Base-by-base conservation (phyloP, 2,329 filamentous ascomycete genomes). In the Alternaria gaisen region DNA sequence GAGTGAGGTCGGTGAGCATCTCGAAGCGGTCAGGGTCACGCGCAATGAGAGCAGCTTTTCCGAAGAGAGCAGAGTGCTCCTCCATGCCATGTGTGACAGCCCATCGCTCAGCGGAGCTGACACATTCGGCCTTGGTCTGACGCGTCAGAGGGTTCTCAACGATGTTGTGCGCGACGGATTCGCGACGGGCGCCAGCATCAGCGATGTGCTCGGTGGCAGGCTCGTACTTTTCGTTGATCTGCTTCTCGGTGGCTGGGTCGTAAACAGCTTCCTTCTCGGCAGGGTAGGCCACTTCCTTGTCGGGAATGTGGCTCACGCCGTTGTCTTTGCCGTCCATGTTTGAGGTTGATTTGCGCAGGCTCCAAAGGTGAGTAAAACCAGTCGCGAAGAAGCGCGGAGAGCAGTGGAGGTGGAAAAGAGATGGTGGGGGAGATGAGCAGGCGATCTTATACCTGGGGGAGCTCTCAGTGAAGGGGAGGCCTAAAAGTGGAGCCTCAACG, bases 11-110 rank as follows among this genome's bases (percentile, higher is more conserved):
- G 52, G 86, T 80, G 54, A 93, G 83, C 34, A 83, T 80, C 58
- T 91, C 89, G 73, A 85, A 91, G 30, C 83, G 82, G 9, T 81
- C 80, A 0, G 90, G 90, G 67, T 90, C 87, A 74, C 92, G 90
- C 3, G 91, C 91, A 18, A 93, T 85, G 11, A 94, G 82, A 4
- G 91, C 92, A 34, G 90, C 91, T 69, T 89, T 90, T 53, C 85
- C 83, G 53, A 93, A 83, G 16, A 90, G 72, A 4, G 81, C 79
- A 3, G 87, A 78, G 65, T 90, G 83, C 55, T 90, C 85, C 2
- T 80, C 77, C 26, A 93, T 82, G 24, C 83, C 83, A 66, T 90
- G 86, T 42, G 84, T 79, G 14, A 81, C 80, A 40, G 88, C 89
- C 70, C 91, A 92, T n/a, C 81, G 80, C 53, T 87, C 83, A 32